Conservation (phyloP, 495 filamentous ascomycete genomes). For the Lentithecium fluviatile region DNA sequence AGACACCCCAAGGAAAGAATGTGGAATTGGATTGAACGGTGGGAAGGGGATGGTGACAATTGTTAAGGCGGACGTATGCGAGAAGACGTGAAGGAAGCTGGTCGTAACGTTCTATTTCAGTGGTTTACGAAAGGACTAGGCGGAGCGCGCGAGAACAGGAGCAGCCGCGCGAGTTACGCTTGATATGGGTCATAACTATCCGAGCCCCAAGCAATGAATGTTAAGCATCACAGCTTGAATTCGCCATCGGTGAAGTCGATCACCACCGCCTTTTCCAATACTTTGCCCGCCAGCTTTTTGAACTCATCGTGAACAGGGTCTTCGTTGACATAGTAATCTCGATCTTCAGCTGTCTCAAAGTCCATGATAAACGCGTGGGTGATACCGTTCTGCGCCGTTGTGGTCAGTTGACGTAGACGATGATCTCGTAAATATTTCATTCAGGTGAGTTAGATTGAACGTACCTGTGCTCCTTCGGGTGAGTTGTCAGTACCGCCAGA, state of each 20-base stretch:
- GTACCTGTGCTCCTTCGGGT: constrained; percentile 27
- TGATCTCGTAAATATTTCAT: no score
- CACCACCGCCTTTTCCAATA: constrained; percentile 27
- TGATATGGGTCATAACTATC: no score
- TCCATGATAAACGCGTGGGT: constrained; percentile 34
- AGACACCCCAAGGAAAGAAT: no score
- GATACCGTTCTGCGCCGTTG: constrained; percentile 23
- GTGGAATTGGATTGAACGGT: no score
- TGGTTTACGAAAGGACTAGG: no score
- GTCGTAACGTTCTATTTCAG: no score
- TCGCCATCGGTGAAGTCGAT: constrained; percentile 29
- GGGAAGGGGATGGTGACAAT: no score
- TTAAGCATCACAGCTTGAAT: constrained; percentile 15
- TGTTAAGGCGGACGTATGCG: no score
- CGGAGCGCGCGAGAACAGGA: no score
- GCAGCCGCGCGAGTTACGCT: no score
- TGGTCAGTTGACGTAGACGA: not conserved
- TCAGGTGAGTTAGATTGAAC: constrained; percentile 7
- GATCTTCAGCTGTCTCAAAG: constrained; percentile 29
- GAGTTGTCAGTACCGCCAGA: constrained; percentile 33
- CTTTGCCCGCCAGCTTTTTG: constrained; percentile 15
- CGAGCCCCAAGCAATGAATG: no score
- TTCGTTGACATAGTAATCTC: constrained; percentile 30
- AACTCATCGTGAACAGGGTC: constrained; percentile 31
- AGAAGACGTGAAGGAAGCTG: no score